These are phyloP conservation scores for Rhytidiadelphus loreus DNA, from an alignment of 225 moss, liverwort and hornwort species.

Conservation along the genomic window DNA sequence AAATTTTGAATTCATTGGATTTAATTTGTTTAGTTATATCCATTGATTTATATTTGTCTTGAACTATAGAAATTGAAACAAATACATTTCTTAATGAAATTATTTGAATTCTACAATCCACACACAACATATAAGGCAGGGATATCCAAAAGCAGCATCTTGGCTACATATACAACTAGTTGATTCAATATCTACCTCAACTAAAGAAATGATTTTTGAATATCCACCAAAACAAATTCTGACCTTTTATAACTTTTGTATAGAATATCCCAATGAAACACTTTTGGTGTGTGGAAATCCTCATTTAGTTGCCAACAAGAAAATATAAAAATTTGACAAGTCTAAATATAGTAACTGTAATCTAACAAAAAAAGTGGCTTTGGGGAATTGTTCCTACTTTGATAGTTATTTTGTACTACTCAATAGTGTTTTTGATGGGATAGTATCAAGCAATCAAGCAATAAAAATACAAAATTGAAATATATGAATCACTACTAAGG, in stretches of 20 bases:
- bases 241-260: neutral
- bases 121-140: neutral
- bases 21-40: neutral
- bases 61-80: neutral
- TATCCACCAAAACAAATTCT: neutral
- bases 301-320: neutral
- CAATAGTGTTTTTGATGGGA: accelerated
- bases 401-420: neutral
- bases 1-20: neutral
- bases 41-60: neutral
- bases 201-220: neutral
- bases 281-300: accelerated
- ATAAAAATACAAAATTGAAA: neutral
- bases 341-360: neutral
- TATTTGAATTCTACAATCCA: too few relatives aligned
- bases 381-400: too few relatives aligned
- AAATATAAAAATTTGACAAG: neutral
- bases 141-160: too few relatives aligned
- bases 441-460: neutral
- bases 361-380: too few relatives aligned
- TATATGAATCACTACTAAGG: too few relatives aligned
- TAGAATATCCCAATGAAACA: too few relatives aligned
- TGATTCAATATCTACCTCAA: neutral
- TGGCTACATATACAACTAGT: too few relatives aligned
- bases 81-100: too few relatives aligned